phyloP scores from a whole-genome alignment of 73 alveolate species.

The Blepharisma japonicum region DNA sequence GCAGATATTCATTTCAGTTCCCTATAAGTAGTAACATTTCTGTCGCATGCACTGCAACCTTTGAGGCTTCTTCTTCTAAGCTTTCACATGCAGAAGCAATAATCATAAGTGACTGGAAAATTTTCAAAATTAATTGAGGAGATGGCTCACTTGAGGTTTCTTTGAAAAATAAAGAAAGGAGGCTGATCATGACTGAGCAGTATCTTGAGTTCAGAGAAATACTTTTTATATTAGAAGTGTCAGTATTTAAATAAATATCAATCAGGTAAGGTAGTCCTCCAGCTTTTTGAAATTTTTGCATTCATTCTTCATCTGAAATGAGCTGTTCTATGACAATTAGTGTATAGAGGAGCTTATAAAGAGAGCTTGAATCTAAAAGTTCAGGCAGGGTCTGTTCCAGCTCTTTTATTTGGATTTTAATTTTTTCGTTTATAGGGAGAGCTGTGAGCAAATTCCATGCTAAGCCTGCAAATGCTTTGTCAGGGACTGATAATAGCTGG shows the following conservation, averaged over 20 bases:
- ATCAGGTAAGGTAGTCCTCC: background rate
- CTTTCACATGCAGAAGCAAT: too few species aligned
- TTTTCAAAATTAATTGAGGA: too few species aligned
- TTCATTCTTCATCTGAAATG: background rate
- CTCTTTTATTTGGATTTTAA: background rate
- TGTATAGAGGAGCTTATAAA: background rate
- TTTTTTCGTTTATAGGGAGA: background rate
- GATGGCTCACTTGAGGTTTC: too few species aligned
- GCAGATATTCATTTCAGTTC: too few species aligned
- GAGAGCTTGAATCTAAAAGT: background rate
- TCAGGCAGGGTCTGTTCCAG: background rate
- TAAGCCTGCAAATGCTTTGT: background rate
- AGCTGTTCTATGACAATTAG: constrained; percentile 6
- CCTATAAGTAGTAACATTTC: too few species aligned
- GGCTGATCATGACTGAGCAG: too few species aligned
- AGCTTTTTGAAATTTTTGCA: background rate
- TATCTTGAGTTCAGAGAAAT: too few species aligned
- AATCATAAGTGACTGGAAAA: too few species aligned
- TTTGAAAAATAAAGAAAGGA: too few species aligned
- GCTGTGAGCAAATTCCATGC: background rate
- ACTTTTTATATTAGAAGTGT: too few species aligned
- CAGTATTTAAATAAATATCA: background rate
- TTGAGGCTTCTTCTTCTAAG: too few species aligned
- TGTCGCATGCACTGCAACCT: too few species aligned
- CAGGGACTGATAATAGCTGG: background rate